A percentile compares a stretch with the other conserved stretches of the same genome.
phyloP scores from a whole-genome alignment of 2,329 filamentous ascomycete species.

The Fusarium luffae region DNA sequence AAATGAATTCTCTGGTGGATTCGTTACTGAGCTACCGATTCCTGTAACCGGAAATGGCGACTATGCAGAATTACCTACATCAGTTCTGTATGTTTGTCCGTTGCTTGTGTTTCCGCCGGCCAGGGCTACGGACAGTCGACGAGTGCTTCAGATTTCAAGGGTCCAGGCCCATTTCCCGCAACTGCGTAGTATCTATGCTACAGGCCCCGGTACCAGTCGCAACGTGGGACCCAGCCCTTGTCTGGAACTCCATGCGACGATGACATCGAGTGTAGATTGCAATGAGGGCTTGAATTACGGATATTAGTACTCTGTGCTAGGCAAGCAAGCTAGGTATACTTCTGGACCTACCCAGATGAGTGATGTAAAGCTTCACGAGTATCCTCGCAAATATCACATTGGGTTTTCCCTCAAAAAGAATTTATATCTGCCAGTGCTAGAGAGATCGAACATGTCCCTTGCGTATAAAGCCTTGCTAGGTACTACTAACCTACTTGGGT shows the following conservation, averaged over 20 bases:
- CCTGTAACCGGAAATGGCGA: conserved; percentile 10
- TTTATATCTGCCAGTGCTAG: neutral
- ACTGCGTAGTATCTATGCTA: conserved; percentile 8
- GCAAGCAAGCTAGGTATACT: neutral
- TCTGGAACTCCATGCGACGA: neutral
- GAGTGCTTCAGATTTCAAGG: conserved; percentile 34
- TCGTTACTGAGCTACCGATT: conserved; percentile 16
- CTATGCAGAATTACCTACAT: neutral
- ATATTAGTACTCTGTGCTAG: neutral
- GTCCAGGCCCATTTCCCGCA: conserved; percentile 24
- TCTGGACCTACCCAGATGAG: neutral
- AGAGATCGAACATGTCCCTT: neutral
- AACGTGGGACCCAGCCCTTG: neutral
- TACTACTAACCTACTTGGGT: neutral
- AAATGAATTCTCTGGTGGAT: neutral
- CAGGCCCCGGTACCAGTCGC: neutral
- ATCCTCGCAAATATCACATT: neutral
- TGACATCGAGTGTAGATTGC: conserved; percentile 2
- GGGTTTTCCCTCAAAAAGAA: neutral
- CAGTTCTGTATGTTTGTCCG: neutral
- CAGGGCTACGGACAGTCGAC: conserved; percentile 22
- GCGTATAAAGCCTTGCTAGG: neutral
- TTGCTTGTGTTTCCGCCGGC: conserved; percentile 12
- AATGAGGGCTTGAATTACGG: neutral
- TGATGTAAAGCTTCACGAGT: neutral